Evolutionary conservation across 208 protist genomes (phyloP), one percentile per base, ranked within the genome.

Genomic region (Trypanosoma rangeli): DNA sequence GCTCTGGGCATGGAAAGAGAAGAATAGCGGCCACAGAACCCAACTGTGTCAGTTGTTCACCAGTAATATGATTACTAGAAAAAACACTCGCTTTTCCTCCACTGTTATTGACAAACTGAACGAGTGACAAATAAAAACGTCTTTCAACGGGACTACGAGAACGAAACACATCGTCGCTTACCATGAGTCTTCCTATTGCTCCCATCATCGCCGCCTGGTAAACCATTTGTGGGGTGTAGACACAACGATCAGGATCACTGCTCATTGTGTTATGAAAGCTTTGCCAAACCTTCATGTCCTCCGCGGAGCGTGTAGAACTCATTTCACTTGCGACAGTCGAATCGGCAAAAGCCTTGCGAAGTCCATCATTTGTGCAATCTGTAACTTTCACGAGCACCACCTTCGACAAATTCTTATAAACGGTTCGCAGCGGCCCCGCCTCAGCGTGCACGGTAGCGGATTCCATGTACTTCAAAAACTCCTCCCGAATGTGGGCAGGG

Each of bases 111-210:
- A 98, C 97, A 37, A 80, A 84, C 54, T 98, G 89, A 16, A 94
- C 82, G 0, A 99, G 84, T 20, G 81, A 68, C 1, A 99, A 80
- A 81, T 97, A 99, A 58, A 95, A 95, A 35, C 82, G 91, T 20
- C 98, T 80, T 52, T 82, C 89, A 13, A 80, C 78, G 0, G 98
- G 79, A 63, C 92, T 78, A 5, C 80, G 64, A 18, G 92, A 95
- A 64, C 97, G 87, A 66, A 98, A 98, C 0, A 98, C 85, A 56
- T 76, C 64, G 70, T 99, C 97, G 28, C 90, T 95, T 20, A 99
- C 73, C 74, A 99, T 86, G 5, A 99, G 78, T 0, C 66, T 81
- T 16, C 85, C 71, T 4, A 99, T 72, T 0, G 96, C 97, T 9
- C 87, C 81, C 26, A 80, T 58, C 35, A 97, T 70, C 42, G 73